phyloP scores from a whole-genome alignment of 495 filamentous ascomycete species.

The Tuber aestivum region DNA sequence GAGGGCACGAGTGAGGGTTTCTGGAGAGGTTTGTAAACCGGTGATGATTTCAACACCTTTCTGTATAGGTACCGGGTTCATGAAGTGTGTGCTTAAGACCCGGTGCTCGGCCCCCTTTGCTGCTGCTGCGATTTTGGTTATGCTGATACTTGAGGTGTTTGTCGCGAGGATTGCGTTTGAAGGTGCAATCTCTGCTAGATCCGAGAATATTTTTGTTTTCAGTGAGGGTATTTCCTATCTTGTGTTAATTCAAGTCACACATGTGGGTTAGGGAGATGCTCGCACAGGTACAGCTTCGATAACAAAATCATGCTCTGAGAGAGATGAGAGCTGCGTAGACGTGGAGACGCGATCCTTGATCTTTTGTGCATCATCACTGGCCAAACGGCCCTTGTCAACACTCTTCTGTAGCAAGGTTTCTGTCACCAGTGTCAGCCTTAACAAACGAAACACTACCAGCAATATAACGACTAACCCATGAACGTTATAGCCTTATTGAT shows the following conservation, averaged over 20 bases:
- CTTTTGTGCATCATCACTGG: conserved; percentile 67
- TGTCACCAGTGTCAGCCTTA: conserved; percentile 39
- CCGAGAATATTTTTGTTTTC: conserved; percentile 80
- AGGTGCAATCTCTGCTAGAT: conserved; percentile 76
- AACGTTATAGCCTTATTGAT: conserved; percentile 88
- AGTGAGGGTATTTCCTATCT: conserved; percentile 68
- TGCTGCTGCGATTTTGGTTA: conserved; percentile 88
- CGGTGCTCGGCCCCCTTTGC: conserved; percentile 72
- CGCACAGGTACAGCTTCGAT: conserved; percentile 82
- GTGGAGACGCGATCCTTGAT: conserved; percentile 61
- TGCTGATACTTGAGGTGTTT: conserved; percentile 95
- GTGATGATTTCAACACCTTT: conserved; percentile 97
- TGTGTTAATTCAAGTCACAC: not conserved
- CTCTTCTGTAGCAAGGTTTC: conserved; percentile 92
- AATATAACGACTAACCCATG: conserved; percentile 51
- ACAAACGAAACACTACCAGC: conserved; percentile 3
- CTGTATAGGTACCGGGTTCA: conserved; percentile 97
- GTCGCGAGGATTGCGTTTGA: conserved; percentile 87
- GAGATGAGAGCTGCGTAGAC: conserved; percentile 67
- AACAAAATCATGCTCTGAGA: conserved; percentile 86
- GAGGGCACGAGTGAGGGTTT: conserved; percentile 76
- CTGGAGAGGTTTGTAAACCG: conserved; percentile 79
- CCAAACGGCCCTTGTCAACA: conserved; percentile 74
- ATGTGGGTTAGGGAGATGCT: not conserved
- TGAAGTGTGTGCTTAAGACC: conserved; percentile 95